phyloP scores from a whole-genome alignment of 2,329 filamentous ascomycete genomes.

The Aspergillus quadrilineatus region DNA sequence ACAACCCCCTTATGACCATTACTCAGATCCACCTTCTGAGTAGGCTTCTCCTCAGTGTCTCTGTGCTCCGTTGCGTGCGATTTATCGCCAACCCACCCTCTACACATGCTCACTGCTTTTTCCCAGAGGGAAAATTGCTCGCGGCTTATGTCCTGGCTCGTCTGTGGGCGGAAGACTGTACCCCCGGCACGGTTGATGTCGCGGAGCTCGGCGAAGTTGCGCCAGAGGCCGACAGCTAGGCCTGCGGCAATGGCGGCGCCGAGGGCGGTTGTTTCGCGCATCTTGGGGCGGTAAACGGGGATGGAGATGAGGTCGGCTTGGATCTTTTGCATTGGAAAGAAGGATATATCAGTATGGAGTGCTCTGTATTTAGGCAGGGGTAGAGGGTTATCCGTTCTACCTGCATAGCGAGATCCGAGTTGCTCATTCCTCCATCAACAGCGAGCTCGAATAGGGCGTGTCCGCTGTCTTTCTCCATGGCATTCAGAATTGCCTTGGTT shows the following conservation, averaged over 20 bases:
- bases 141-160: conserved; percentile 53
- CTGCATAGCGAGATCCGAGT: conserved; percentile 85
- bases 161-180: conserved; percentile 67
- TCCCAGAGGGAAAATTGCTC: conserved; percentile 68
- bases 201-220: conserved; percentile 69
- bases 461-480: conserved; percentile 84
- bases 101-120: conserved; percentile 72
- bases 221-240: conserved; percentile 76
- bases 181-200: conserved; percentile 70
- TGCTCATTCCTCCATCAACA: conserved; percentile 86
- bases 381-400: conserved; percentile 28
- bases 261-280: conserved; percentile 84
- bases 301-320: conserved; percentile 82
- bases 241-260: conserved; percentile 85
- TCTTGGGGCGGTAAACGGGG: conserved; percentile 74
- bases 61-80: neutral
- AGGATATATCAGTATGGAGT: neutral
- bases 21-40: neutral
- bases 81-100: conserved; percentile 57
- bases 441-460: conserved; percentile 74
- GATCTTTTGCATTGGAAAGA: conserved; percentile 48
- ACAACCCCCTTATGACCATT: neutral
- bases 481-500: conserved; percentile 87
- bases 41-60: neutral
- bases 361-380: too few species aligned